phyloP scores from a whole-genome alignment of 1,139 yeast species.

The Meyerozyma guilliermondii region DNA sequence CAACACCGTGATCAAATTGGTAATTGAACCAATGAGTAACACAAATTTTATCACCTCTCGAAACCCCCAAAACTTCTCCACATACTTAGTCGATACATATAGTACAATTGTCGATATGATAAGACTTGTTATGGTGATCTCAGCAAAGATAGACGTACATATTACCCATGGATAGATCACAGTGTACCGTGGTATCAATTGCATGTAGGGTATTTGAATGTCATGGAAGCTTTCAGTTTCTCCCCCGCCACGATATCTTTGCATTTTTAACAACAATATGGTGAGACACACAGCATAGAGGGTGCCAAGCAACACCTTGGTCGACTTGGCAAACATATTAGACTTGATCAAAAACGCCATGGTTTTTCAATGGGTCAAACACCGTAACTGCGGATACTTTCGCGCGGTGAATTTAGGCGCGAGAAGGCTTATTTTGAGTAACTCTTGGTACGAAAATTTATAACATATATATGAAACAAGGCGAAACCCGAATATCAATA shows the following conservation, averaged over 20 bases:
- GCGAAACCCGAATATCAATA: slow-evolving; percentile 3
- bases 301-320: background rate
- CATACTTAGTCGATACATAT: slow-evolving; percentile 46
- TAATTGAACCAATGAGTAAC: slow-evolving; percentile 49
- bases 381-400: background rate
- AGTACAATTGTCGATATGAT: slow-evolving; percentile 46
- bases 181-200: slow-evolving; percentile 63
- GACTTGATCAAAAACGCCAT: slow-evolving; percentile 1
- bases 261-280: background rate
- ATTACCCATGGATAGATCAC: slow-evolving; percentile 71
- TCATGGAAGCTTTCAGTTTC: slow-evolving; percentile 20
- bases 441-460: background rate
- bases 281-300: background rate
- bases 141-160: slow-evolving; percentile 69
- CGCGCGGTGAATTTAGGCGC: background rate
- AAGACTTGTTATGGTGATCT: slow-evolving; percentile 50
- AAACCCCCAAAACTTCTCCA: slow-evolving; percentile 55
- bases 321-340: slow-evolving; percentile 1
- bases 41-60: slow-evolving; percentile 58
- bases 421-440: background rate
- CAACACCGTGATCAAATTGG: slow-evolving; percentile 50
- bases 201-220: slow-evolving; percentile 56
- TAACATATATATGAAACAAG: slow-evolving; percentile 3
- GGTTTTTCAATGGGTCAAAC: background rate
- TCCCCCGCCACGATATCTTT: background rate